Evolutionary conservation across 2,329 filamentous ascomycete species (phyloP).

Genomic region (Pseudogymnoascus sp.): DNA sequence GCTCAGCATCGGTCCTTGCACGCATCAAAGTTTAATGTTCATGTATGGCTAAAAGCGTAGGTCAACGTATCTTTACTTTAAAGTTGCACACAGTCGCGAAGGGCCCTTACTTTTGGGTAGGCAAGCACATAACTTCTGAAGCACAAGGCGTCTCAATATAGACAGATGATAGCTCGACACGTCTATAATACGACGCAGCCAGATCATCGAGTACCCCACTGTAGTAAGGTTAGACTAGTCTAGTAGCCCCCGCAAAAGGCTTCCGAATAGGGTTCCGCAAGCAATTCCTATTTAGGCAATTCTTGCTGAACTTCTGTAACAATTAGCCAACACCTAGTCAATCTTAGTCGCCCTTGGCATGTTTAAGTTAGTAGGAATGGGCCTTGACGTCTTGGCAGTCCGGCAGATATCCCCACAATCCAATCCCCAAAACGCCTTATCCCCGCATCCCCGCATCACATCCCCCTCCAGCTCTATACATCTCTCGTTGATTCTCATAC

Average conservation of each 20-base stretch:
- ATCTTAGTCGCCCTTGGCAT: neutral
- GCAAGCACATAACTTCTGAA: neutral
- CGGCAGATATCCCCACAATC: conserved; percentile 1
- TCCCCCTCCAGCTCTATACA: neutral
- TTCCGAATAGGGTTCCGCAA: neutral
- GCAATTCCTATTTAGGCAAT: conserved; percentile 7
- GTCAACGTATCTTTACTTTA: neutral
- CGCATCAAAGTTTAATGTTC: neutral
- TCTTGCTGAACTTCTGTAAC: conserved; percentile 4
- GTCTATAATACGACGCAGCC: neutral
- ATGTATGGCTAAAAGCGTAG: neutral
- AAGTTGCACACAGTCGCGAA: neutral
- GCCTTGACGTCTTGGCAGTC: neutral
- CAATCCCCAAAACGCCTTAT: neutral
- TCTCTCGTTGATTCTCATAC: neutral
- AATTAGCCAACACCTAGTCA: neutral
- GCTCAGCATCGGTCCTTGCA: neutral
- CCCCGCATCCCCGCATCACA: neutral
- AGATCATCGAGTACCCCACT: neutral
- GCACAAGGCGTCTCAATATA: neutral
- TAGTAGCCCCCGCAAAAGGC: neutral
- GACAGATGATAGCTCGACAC: neutral
- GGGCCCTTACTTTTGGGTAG: neutral
- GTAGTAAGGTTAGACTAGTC: neutral
- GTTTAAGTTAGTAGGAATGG: neutral